Evolutionary conservation across 1,284 basidiomycete genomes (phyloP).

Genomic region (Boletellus deceptivus): DNA sequence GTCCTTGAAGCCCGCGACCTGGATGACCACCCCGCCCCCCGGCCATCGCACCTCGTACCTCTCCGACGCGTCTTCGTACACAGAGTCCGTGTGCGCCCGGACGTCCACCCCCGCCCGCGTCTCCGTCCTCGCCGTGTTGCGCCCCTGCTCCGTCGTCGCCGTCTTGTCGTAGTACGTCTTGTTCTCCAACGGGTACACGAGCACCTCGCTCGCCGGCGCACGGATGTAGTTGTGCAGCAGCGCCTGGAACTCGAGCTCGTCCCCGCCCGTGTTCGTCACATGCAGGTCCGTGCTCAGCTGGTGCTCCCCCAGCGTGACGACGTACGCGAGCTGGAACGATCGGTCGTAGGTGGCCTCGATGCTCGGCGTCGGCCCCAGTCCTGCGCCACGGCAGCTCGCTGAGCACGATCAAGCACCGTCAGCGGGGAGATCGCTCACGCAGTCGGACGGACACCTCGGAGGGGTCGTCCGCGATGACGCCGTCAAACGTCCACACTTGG

Average conservation of each 20-base stretch:
- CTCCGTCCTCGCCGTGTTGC: slow-evolving; percentile 56
- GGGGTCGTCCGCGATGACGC: slow-evolving; percentile 65
- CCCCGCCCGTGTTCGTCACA: slow-evolving; percentile 60
- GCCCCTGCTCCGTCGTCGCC: slow-evolving; percentile 51
- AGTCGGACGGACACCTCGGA: slow-evolving; percentile 72
- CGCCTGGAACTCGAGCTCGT: slow-evolving; percentile 77
- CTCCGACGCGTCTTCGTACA: slow-evolving; percentile 65
- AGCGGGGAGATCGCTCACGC: slow-evolving; percentile 43
- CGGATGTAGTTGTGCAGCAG: slow-evolving; percentile 84
- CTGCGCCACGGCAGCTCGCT: slow-evolving; percentile 36
- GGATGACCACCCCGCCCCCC: slow-evolving; percentile 55
- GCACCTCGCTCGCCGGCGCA: slow-evolving; percentile 59
- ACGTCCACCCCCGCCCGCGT: slow-evolving; percentile 63
- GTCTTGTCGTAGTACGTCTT: slow-evolving; percentile 78
- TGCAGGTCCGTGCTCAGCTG: slow-evolving; percentile 78
- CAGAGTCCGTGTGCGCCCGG: slow-evolving; percentile 62
- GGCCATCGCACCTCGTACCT: slow-evolving; percentile 63
- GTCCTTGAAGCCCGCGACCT: slow-evolving; percentile 64
- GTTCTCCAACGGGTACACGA: slow-evolving; percentile 59
- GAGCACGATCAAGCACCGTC: slow-evolving; percentile 2
- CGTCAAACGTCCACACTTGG: slow-evolving; percentile 66
- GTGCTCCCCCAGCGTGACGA: slow-evolving; percentile 74
- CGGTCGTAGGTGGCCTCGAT: slow-evolving; percentile 59
- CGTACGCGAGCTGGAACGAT: slow-evolving; percentile 70
- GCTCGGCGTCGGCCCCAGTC: slow-evolving; percentile 55